These are phyloP conservation scores for Exophiala lecanii-corni DNA, from an alignment of 2,329 filamentous ascomycete species.

Conservation along the genomic window DNA sequence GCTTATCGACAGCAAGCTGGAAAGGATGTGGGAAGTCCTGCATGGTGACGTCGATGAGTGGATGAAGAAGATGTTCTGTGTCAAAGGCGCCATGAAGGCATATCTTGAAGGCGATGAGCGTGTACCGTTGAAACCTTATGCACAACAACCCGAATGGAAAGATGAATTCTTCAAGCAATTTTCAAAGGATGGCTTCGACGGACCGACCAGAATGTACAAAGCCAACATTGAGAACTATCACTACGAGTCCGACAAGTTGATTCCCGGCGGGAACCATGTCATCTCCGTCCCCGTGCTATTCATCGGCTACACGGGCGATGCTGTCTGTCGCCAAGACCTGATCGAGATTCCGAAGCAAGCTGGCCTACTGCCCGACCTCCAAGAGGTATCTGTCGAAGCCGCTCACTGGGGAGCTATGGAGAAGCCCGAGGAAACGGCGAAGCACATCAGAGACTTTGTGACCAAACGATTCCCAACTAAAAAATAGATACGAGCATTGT, in stretches of 20 bases:
- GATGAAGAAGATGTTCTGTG: constrained; percentile 37
- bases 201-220: constrained; percentile 12
- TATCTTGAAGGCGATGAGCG: constrained; percentile 25
- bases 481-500: too few relatives aligned
- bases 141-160: constrained; percentile 29
- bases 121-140: constrained; percentile 34
- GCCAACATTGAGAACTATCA: constrained; percentile 8
- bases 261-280: constrained; percentile 11
- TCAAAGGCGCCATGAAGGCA: constrained; percentile 32
- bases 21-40: constrained; percentile 34
- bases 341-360: constrained; percentile 9
- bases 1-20: constrained; percentile 38
- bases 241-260: constrained; percentile 7
- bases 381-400: constrained; percentile 11
- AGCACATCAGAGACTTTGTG: constrained; percentile 13
- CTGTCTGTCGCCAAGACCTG: constrained; percentile 8
- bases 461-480: constrained; percentile 6
- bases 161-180: constrained; percentile 35
- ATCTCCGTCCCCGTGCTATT: constrained; percentile 14
- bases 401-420: constrained; percentile 18
- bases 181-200: constrained; percentile 19
- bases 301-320: constrained; percentile 14
- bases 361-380: constrained; percentile 15
- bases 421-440: constrained; percentile 11
- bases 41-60: constrained; percentile 32